phyloP scores from a whole-genome alignment of 257 asterid species.

The Henckelia pumila region DNA sequence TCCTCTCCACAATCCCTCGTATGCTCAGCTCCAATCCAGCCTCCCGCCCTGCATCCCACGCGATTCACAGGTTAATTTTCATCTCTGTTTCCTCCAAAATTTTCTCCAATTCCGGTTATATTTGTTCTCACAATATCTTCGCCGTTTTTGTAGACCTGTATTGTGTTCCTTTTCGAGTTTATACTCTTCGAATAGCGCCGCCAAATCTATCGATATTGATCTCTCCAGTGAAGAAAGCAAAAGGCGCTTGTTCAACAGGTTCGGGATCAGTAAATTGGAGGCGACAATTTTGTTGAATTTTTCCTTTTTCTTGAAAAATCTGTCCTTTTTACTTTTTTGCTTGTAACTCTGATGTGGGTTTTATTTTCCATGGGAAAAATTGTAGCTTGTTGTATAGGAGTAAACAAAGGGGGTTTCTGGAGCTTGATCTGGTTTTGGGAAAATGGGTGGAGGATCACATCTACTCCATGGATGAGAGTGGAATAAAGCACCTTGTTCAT shows the following conservation, averaged over 20 bases:
- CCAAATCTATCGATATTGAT: constrained; percentile 43
- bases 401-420: constrained; percentile 88
- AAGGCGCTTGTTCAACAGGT: constrained; percentile 78
- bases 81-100: neutral
- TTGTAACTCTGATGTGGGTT: neutral
- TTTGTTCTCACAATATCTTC: neutral
- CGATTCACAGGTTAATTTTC: constrained; percentile 36
- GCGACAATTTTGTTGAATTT: neutral
- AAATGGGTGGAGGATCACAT: constrained; percentile 90
- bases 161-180: constrained; percentile 44
- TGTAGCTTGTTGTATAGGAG: constrained; percentile 81
- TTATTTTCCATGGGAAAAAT: constrained; percentile 4
- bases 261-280: neutral
- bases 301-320: neutral
- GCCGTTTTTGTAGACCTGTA: constrained; percentile 46
- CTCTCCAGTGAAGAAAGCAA: constrained; percentile 69
- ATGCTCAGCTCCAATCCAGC: constrained; percentile 41
- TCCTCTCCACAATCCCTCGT: constrained; percentile 49
- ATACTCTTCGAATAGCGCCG: constrained; percentile 41
- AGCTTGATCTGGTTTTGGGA: constrained; percentile 85
- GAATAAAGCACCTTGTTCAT: constrained; percentile 64
- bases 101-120: neutral
- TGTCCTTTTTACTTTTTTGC: neutral
- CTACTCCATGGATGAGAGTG: constrained; percentile 63
- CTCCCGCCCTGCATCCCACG: constrained; percentile 29